phyloP scores from a whole-genome alignment of 1,139 yeast species.

The Zygosaccharomyces sapae region DNA sequence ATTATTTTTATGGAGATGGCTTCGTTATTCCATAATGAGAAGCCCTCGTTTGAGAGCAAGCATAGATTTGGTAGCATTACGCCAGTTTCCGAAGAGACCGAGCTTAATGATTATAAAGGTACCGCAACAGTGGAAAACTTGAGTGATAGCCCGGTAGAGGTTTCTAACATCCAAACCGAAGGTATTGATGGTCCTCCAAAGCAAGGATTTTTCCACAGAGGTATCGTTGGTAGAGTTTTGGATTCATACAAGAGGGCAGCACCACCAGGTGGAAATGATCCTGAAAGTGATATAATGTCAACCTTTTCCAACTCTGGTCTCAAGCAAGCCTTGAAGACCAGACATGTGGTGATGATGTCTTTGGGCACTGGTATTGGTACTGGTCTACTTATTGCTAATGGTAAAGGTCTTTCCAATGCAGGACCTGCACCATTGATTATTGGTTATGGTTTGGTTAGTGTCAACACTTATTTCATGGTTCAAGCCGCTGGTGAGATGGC shows the following conservation, averaged over 20 bases:
- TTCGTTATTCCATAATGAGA: not conserved
- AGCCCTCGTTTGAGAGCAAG: not conserved
- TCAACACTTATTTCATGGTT: slow-evolving; percentile 66
- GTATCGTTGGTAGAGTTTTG: slow-evolving; percentile 20
- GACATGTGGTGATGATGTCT: slow-evolving; percentile 65
- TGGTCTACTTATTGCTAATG: slow-evolving; percentile 71
- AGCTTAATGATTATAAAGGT: slow-evolving; percentile 2
- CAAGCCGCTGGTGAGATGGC: slow-evolving; percentile 83
- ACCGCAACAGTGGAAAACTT: not conserved
- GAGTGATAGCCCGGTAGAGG: slow-evolving; percentile 4
- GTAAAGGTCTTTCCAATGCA: slow-evolving; percentile 57
- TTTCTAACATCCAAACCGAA: slow-evolving; percentile 3
- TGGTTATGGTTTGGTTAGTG: slow-evolving; percentile 62
- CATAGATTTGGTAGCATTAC: not conserved
- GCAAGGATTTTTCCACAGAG: slow-evolving; percentile 4
- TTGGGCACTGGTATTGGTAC: slow-evolving; percentile 83
- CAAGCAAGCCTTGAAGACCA: slow-evolving; percentile 45
- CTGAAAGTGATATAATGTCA: slow-evolving; percentile 19
- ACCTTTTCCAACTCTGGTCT: slow-evolving; percentile 26
- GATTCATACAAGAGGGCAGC: slow-evolving; percentile 30
- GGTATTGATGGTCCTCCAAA: slow-evolving; percentile 4
- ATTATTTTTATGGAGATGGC: not conserved
- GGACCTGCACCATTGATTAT: slow-evolving; percentile 77
- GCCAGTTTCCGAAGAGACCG: slow-evolving; percentile 1
- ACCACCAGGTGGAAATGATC: slow-evolving; percentile 12